Evolutionary conservation across 179 eudicot species (phyloP).

Genomic region (Spinacia oleracea): DNA sequence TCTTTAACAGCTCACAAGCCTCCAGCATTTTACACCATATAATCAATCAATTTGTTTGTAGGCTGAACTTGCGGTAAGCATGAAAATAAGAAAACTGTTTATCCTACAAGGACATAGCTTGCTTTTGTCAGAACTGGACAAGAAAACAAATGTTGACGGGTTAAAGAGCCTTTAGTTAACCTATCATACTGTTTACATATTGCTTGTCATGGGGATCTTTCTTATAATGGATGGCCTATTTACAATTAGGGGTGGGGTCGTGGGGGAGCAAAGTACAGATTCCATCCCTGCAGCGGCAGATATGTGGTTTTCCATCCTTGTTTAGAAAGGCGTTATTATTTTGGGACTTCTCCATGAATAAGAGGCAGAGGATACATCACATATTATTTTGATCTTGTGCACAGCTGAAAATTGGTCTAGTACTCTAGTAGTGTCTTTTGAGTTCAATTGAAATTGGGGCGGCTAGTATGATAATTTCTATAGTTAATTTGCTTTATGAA

Average conservation of each 20-base stretch:
- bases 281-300: background rate
- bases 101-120: background rate
- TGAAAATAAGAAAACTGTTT: background rate
- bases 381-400: background rate
- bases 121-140: background rate
- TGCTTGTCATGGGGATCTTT: background rate
- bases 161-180: background rate
- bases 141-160: background rate
- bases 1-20: background rate
- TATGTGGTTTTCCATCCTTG: background rate
- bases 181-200: background rate
- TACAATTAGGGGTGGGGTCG: too few relatives aligned
- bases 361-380: background rate
- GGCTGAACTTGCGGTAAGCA: background rate
- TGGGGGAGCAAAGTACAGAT: background rate
- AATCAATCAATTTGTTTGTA: background rate
- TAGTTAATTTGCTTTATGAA: background rate
- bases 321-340: background rate
- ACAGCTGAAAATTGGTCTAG: background rate
- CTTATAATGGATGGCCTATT: background rate
- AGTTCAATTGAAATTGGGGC: background rate
- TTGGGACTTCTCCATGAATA: background rate
- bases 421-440: background rate
- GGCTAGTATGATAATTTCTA: background rate
- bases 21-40: background rate